Evolutionary conservation across 2,329 filamentous ascomycete genomes (phyloP).

Genomic region (Cryphonectria nitschkei): DNA sequence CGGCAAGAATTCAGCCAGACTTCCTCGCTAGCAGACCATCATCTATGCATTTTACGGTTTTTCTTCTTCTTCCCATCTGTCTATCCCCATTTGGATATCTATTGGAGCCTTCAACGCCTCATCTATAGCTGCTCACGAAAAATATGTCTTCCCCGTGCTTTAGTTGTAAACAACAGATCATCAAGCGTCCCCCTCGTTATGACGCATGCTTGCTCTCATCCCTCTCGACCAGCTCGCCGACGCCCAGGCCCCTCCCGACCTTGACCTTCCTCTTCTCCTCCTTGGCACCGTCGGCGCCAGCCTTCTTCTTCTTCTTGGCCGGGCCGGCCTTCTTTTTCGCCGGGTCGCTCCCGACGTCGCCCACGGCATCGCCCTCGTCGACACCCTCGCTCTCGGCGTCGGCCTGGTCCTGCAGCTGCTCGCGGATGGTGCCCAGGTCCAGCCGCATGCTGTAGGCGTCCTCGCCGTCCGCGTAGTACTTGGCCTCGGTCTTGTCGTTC

Average conservation of each 20-base stretch:
- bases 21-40: not conserved
- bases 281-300: conserved; percentile 37
- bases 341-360: conserved; percentile 62
- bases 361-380: conserved; percentile 74
- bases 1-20: not conserved
- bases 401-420: conserved; percentile 49
- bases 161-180: not conserved
- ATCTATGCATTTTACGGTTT: not conserved
- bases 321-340: conserved; percentile 36
- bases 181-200: not conserved
- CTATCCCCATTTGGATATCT: conserved; percentile 9
- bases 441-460: conserved; percentile 95
- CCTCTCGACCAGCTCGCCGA: conserved; percentile 76
- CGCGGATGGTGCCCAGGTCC: conserved; percentile 68
- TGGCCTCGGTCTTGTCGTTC: conserved; percentile 81
- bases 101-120: not conserved
- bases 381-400: conserved; percentile 40
- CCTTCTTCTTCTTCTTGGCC: conserved; percentile 30
- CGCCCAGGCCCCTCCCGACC: conserved; percentile 78
- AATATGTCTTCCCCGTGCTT: not conserved
- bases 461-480: conserved; percentile 97
- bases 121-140: not conserved
- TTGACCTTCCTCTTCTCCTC: conserved; percentile 81
- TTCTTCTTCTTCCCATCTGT: conserved; percentile 3
- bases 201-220: conserved; percentile 59